Evolutionary conservation across 1,139 yeast genomes (phyloP), one percentile per base, ranked within the genome.

Genomic region (Hansenula sp.): DNA sequence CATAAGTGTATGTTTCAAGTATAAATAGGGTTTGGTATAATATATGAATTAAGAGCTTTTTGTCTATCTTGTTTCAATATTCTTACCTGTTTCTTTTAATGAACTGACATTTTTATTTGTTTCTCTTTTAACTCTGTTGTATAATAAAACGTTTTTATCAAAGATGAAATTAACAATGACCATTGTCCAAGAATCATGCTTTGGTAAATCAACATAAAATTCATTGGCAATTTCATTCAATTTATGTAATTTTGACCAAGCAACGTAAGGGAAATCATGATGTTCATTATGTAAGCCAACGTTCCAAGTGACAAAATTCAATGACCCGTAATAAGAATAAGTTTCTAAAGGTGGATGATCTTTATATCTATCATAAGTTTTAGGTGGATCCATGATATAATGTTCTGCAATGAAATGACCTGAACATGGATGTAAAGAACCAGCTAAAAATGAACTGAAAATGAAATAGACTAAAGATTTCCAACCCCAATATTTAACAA

Each of bases 331-430:
- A 67, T 90, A 90, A 11, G 95, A 85, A 60, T 84, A 90, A 0
- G 97, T 90, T 61, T 90, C 97, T 29, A 60, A 34, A 13, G 63
- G 55, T 41, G 62, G 61, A 9, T 44, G 36, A 31, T 55, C 59
- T 6, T 46, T 55, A 40, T 47, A 49, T 34, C 51, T 55, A 43
- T 63, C 60, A 51, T 70, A 71, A 28, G 53, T 47, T 62, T 72
- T 47, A 45, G 82, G 76, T 69, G 87, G 72, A 50, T 81, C 68
- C 60, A 90, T 70, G 15, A 89, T 84, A 60, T 90, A 90, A 62
- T 90, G 97, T 62, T 90, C 97, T 8, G 96, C 95, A 53, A 90
- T 88, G 65, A 90, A 90, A 66, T 90, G 97, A 16, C 96, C 97
- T 2, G 97, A 96, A 54, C 90, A 83, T 29, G 97, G 97, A 59